Evolutionary conservation across 208 protist genomes (phyloP), one percentile per base, ranked within the genome.

Genomic region (Trypanosomatidae sp.): DNA sequence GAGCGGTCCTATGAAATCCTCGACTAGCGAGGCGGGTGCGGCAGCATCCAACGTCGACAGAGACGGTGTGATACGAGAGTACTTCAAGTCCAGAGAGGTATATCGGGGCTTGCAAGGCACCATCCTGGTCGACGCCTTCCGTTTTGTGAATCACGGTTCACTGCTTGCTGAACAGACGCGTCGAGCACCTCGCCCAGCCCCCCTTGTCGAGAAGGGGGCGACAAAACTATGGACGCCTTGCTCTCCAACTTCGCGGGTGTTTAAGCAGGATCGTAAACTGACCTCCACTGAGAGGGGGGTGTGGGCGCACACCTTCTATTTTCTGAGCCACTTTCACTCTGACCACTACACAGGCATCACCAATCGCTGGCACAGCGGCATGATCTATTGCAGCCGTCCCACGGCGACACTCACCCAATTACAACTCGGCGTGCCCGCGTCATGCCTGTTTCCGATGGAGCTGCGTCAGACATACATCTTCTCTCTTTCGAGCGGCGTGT

Each of bases 271-370:
- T 9, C 5, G 9, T 65, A 39, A 22, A 6, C 9, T 44, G 39
- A 5, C 39, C 33, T 47, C 60, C 41, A 65, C 60, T 15, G 2
- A 17, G 60, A 46, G 60, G 46, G 7, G 3, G 39, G 39, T 2
- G 39, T 36, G 52, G 0, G 25, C 71, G 58, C 74, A 71, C 55
- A 60, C 81, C 5, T 67, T 94, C 44, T 95, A 86, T 77, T 95
- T 97, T 76, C 84, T 98, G 46, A 94, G 85, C 12, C 95, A 98
- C 83, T 98, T 95, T 71, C 95, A 98, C 75, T 95, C 90, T 1
- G 95, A 98, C 73, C 95, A 98, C 75, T 98, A 98, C 83, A 85
- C 73, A 17, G 95, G 95, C 33, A 72, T 91, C 56, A 43, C 50
- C 52, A 12, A 41, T 22, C 62, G 55, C 9, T 96, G 87, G 84